phyloP scores from a whole-genome alignment of 306 rosid species.

The Vigna reflexopilosa region DNA sequence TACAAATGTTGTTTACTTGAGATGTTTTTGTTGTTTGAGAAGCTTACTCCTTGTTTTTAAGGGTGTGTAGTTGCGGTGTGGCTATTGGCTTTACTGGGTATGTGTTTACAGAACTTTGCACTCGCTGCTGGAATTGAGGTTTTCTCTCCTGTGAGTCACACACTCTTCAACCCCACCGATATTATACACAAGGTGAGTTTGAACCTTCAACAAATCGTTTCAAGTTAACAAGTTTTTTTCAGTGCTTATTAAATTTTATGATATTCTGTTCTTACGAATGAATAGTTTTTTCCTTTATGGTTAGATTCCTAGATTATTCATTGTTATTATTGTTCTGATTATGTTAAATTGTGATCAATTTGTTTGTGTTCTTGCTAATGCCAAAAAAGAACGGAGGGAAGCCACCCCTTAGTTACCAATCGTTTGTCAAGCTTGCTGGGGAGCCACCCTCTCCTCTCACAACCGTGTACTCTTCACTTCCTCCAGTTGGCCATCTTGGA shows the following conservation, averaged over 20 bases:
- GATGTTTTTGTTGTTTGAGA: background rate
- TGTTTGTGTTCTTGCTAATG: slow-evolving; percentile 41
- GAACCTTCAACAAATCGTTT: slow-evolving; percentile 33
- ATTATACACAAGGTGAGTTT: slow-evolving; percentile 73
- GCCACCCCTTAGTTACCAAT: slow-evolving; percentile 88
- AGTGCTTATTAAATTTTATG: too few species aligned
- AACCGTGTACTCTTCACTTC: slow-evolving; percentile 61
- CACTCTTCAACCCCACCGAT: slow-evolving; percentile 79
- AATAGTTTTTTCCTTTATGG: background rate
- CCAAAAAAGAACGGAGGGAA: slow-evolving; percentile 83
- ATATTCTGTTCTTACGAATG: too few species aligned
- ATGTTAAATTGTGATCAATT: slow-evolving; percentile 40
- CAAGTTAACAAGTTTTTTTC: background rate
- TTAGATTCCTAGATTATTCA: background rate
- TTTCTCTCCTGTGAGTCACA: slow-evolving; percentile 88
- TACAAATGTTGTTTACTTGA: slow-evolving; percentile 33
- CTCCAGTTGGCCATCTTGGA: slow-evolving; percentile 67
- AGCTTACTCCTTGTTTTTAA: background rate
- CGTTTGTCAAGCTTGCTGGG: slow-evolving; percentile 88
- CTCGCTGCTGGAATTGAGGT: slow-evolving; percentile 73
- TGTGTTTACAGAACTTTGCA: slow-evolving; percentile 58
- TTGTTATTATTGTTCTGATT: slow-evolving; percentile 15
- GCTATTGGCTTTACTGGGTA: background rate
- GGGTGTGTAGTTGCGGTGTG: background rate
- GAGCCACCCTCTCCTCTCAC: slow-evolving; percentile 63